Evolutionary conservation across 2,329 filamentous ascomycete genomes (phyloP).

Genomic region (Clarireedia paspali): DNA sequence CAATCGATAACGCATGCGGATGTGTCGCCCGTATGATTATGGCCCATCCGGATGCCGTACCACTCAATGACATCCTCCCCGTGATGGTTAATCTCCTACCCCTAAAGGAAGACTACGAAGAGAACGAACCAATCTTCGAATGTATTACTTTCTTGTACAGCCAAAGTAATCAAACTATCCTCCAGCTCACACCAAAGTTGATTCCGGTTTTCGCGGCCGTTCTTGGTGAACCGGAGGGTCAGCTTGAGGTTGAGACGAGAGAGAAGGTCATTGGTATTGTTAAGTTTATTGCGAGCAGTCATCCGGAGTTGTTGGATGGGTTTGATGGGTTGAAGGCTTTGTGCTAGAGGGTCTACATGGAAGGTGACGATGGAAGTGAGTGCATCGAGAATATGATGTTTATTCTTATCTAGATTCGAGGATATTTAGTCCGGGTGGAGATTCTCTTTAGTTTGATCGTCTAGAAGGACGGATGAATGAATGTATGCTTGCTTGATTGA

Average conservation of each 20-base stretch:
- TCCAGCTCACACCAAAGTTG: conserved; percentile 61
- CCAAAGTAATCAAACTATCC: conserved; percentile 59
- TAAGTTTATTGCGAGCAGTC: conserved; percentile 27
- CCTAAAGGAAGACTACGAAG: conserved; percentile 87
- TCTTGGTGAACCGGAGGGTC: conserved; percentile 62
- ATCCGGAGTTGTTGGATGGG: conserved; percentile 23
- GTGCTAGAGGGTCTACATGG: not conserved
- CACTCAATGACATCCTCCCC: conserved; percentile 74
- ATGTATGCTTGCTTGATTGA: not conserved
- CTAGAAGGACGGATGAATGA: not conserved
- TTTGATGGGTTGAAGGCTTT: conserved; percentile 18
- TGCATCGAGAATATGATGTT: not conserved
- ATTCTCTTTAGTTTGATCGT: too few species aligned
- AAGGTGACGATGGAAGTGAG: not conserved
- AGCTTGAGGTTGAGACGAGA: conserved; percentile 66
- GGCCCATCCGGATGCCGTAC: conserved; percentile 75
- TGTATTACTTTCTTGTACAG: conserved; percentile 85
- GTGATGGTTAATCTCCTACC: conserved; percentile 72
- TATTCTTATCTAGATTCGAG: too few species aligned
- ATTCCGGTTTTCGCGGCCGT: conserved; percentile 67
- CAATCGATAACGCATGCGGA: conserved; percentile 88
- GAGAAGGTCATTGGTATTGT: conserved; percentile 59
- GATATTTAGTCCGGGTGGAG: too few species aligned
- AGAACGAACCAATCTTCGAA: conserved; percentile 89
- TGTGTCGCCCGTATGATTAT: conserved; percentile 90